Evolutionary conservation across 2,329 filamentous ascomycete genomes (phyloP).

Genomic region (Hypoxylon sp.): DNA sequence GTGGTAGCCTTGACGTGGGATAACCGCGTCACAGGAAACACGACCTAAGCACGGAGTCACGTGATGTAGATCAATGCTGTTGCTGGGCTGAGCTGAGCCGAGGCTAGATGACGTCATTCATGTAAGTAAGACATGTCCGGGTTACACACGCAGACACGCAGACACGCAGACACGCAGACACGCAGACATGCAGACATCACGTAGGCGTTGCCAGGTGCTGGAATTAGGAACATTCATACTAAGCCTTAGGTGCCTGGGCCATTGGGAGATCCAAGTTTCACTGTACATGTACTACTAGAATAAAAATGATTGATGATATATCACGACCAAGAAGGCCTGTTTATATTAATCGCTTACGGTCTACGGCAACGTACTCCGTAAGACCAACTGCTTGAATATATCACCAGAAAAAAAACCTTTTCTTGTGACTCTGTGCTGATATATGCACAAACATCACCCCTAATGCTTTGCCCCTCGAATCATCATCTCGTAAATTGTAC

Average conservation of each 20-base stretch:
- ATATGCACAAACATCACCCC: slow-evolving; percentile 22
- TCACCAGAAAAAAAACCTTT: slow-evolving; percentile 48
- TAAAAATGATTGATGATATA: slow-evolving; percentile 47
- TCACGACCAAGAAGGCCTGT: slow-evolving; percentile 47
- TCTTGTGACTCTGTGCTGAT: slow-evolving; percentile 24
- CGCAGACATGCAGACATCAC: no score
- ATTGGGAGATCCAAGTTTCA: background rate
- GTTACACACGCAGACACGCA: background rate
- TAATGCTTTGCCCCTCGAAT: slow-evolving; percentile 18
- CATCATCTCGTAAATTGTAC: slow-evolving; percentile 36
- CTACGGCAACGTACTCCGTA: slow-evolving; percentile 25
- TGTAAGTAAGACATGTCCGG: background rate
- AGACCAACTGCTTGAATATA: slow-evolving; percentile 48
- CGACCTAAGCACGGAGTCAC: slow-evolving; percentile 32
- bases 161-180: no score
- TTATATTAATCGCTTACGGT: slow-evolving; percentile 48
- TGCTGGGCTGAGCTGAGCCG: background rate
- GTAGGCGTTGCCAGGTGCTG: no score
- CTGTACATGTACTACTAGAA: background rate
- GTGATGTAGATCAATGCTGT: slow-evolving; percentile 9
- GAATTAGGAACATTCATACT: background rate
- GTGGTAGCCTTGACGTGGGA: slow-evolving; percentile 26
- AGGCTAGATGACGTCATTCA: slow-evolving; percentile 22
- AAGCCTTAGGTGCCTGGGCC: background rate
- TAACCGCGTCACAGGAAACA: slow-evolving; percentile 21